phyloP scores from a whole-genome alignment of 495 filamentous ascomycete genomes.

The Penicillium antarcticum region DNA sequence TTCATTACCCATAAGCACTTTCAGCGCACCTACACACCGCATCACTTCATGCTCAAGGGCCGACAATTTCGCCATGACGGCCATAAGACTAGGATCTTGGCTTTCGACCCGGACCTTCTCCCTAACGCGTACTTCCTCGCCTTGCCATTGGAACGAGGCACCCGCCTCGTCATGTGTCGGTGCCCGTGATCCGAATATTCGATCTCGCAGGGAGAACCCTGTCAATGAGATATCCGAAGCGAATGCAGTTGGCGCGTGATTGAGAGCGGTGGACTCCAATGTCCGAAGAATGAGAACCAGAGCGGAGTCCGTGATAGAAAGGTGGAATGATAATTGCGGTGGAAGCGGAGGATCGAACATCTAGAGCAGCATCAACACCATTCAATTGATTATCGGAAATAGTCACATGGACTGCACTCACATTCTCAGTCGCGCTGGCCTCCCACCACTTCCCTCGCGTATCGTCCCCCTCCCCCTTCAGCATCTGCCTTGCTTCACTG shows the following conservation, averaged over 20 bases:
- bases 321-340: slow-evolving; percentile 64
- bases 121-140: slow-evolving; percentile 73
- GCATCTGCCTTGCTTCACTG: slow-evolving; percentile 57
- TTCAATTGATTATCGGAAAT: background rate
- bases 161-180: slow-evolving; percentile 81
- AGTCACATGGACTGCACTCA: slow-evolving; percentile 22
- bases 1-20: slow-evolving; percentile 72
- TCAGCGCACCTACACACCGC: slow-evolving; percentile 66
- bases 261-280: slow-evolving; percentile 61
- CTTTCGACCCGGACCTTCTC: slow-evolving; percentile 91
- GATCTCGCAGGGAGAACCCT: slow-evolving; percentile 56
- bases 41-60: slow-evolving; percentile 72
- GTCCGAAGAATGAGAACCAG: slow-evolving; percentile 77
- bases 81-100: slow-evolving; percentile 84
- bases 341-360: slow-evolving; percentile 59
- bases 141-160: slow-evolving; percentile 63
- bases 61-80: slow-evolving; percentile 81
- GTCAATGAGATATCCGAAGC: slow-evolving; percentile 50
- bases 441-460: slow-evolving; percentile 57
- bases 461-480: slow-evolving; percentile 49
- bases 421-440: slow-evolving; percentile 48
- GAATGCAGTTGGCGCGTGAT: slow-evolving; percentile 58
- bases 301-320: slow-evolving; percentile 73
- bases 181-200: slow-evolving; percentile 49
- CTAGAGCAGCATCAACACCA: slow-evolving; percentile 13